Evolutionary conservation across 305 asterid species (phyloP).

Genomic region (Fraxinus xanthoxyloides): DNA sequence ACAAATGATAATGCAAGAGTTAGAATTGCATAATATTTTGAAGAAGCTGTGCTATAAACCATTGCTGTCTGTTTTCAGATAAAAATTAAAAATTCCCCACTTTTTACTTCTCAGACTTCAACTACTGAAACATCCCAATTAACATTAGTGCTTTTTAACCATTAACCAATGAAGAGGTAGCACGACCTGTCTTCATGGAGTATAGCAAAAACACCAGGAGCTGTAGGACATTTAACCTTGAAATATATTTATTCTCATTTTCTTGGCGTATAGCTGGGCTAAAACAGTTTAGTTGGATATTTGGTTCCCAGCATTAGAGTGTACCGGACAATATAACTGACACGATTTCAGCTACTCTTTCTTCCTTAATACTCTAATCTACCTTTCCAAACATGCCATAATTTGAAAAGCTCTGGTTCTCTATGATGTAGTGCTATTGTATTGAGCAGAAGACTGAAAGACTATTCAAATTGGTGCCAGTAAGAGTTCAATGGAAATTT

Average conservation of each 20-base stretch:
- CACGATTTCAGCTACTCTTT: not conserved
- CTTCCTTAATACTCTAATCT: not conserved
- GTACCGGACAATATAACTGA: not conserved
- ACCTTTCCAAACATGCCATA: not conserved
- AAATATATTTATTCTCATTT: not conserved
- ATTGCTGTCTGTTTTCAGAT: not conserved
- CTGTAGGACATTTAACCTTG: not conserved
- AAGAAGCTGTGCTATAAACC: not conserved
- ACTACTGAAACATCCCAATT: not conserved
- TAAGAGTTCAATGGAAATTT: conserved; percentile 24
- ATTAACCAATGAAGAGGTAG: not conserved
- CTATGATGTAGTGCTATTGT: conserved; percentile 1
- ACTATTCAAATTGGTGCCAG: not conserved
- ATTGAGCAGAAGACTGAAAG: not conserved
- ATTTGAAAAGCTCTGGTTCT: conserved; percentile 26
- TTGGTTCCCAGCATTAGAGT: not conserved
- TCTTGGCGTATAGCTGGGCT: not conserved
- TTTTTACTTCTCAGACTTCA: not conserved
- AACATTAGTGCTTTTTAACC: not conserved
- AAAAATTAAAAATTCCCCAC: not conserved
- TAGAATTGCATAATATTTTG: not conserved
- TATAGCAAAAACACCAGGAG: not conserved
- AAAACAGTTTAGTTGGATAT: not conserved
- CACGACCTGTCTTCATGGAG: not conserved
- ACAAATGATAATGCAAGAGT: not conserved